Evolutionary conservation across 805 yeast species (phyloP), one percentile per base, ranked within the genome.

Genomic region (Nakazawaea ambrosiae): DNA sequence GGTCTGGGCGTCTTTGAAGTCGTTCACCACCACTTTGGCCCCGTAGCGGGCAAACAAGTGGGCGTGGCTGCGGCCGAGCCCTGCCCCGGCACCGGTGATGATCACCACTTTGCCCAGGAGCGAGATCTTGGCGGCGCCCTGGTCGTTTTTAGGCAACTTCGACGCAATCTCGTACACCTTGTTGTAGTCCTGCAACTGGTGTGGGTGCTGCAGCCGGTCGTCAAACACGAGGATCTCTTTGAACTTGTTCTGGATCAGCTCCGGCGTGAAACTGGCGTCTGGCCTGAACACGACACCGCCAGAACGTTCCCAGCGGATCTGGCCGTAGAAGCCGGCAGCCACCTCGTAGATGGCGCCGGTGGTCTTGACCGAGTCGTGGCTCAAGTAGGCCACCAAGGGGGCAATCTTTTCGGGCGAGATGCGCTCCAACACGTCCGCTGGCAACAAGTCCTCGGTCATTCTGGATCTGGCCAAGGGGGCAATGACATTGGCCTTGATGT

Each of bases 391-490:
- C 7, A 89, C 96, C 46, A 90, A 69, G 3, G 97, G 97, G n/a
- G 90, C 89, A 48, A 90, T 76, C 59, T 84, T 86, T 48, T 85
- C 92, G 1, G 97, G 95, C 38, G 79, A 74, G 51, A 90, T 69
- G 53, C 75, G 75, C 54, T 81, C 81, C 61, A 90, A 73, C 41
- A 90, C 64, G 38, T 88, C 87, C 22, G 87, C 83, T 23, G 97
- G 96, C 49, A 90, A 65, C 36, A 90, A 73, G 22, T 79, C 74
- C 65, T 88, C 96, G 18, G 97, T 90, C 97, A 90, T 89, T 68
- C 96, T 78, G 24, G 96, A 85, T 53, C 89, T 84, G 17, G 97
- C 97, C 47, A 90, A 71, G 18, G 97, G 97, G 4, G 96, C 96
- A 65, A 90, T 88, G 25, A 80, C 78, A 58, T 90, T 90, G 33